Evolutionary conservation across 345 rosid species (phyloP), one percentile per base, ranked within the genome.

Genomic region (Populus euphratica): DNA sequence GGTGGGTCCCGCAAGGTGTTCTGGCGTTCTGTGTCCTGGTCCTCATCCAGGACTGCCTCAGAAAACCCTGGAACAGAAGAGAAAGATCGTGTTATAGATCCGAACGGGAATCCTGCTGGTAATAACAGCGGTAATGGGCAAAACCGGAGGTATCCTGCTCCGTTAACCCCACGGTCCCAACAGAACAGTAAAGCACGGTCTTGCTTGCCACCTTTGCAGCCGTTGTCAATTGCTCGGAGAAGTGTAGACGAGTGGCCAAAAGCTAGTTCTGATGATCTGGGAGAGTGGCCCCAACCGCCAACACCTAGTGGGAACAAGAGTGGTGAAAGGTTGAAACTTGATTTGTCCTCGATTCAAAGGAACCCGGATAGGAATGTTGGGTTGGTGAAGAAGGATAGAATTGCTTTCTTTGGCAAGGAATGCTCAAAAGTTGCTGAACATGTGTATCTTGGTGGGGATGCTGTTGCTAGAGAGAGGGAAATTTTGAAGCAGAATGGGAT

Each of bases 201-300:
- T 25, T 90, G 96, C 84, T 89, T 96, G 86, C 99, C 98, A 0
- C 98, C 98, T 14, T 61, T 94, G 90, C 99, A 93, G 85, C 99
- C 99, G 1, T 83, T 96, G 83, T 84, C 98, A 0, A 94, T 96
- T 81, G 86, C 97, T 1, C 87, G 99, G 70, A 89, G 97, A 80
- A 96, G 99, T 74, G 86, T 96, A 74, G 99, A 96, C 21, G 99
- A 94, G 83, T 94, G 99, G 98, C 99, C 97, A n/a, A 88, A 90
- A 78, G 97, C 99, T 0, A 89, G 99, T 62, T 94, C 97, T 5
- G 99, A 96, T 81, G 99, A 96, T 79, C 59, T 91, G 14, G 99
- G 97, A 14, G 99, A 90, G 91, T 94, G 99, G 99, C 97, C 93
- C 36, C 94, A 89, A 85, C 97, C 97, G 5, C 90, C 93, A 0